Evolutionary conservation across 441 rosid species (phyloP), one percentile per base, ranked within the genome.

Genomic region (Brassica hybrid): DNA sequence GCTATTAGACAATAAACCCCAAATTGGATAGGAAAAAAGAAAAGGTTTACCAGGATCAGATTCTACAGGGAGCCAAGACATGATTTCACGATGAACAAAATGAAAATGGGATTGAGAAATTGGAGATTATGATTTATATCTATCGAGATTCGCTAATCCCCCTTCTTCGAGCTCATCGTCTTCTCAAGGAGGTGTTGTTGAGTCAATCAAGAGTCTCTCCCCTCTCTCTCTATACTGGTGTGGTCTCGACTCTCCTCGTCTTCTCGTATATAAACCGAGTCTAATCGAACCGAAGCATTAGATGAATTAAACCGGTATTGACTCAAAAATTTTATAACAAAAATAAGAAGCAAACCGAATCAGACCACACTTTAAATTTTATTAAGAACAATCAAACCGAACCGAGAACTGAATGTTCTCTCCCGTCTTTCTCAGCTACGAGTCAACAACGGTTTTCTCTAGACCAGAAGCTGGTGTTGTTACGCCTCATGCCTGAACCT

Each of bases 31-130:
- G 54, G n/a, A 59, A 7, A 56, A 34, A 17, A 41, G 10, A 50
- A 4, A 12, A 9, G n/a, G n/a, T n/a, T 25, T 66, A 80, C 83
- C 83, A 67, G 83, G 83, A 80, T 80, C 83, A 16, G 80, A 76
- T 76, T 80, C 83, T 36, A 76, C 80, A 61, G 83, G 74, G 17
- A 76, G 65, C 83, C 83, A 80, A 52, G 83, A 71, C 83, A 80
- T 80, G 68, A 43, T 65, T 78, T 30, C 65, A 41, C 56, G 38
- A 58, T n/a, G 75, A 43, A 2, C 21, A 68, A 23, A 59, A 48
- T n/a, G 57, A 60, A 78, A 54, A 45, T 34, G 67, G 12, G 41
- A 65, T 19, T 16, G 57, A 14, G 23, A 63, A 70, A 12, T 13
- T 2, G 6, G 59, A 14, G 75, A 77, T 67, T 61, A 67, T 7